phyloP scores from a whole-genome alignment of 208 protist species.

The Angomonas deanei region DNA sequence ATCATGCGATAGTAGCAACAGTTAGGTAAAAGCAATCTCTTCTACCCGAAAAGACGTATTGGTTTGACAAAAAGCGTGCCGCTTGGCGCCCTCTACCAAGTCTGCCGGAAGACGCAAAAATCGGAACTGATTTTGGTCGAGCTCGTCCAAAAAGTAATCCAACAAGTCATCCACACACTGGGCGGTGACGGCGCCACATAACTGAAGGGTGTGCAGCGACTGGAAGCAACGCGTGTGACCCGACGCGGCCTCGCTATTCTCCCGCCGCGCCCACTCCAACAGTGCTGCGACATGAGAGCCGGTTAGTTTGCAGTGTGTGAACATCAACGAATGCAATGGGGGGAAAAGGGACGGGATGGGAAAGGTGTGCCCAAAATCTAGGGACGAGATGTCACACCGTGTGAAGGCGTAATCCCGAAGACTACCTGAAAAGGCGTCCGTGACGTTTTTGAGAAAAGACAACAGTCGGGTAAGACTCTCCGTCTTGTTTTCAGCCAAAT shows the following conservation, averaged over 20 bases:
- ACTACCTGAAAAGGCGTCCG: slow-evolving; percentile 4
- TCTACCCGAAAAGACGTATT: slow-evolving; percentile 6
- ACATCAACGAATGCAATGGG: slow-evolving; percentile 28
- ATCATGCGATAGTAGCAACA: background rate
- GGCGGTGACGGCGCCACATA: slow-evolving; percentile 52
- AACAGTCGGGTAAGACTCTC: slow-evolving; percentile 33
- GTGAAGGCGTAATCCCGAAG: slow-evolving; percentile 34
- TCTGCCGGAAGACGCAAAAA: slow-evolving; percentile 20
- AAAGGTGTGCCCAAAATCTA: slow-evolving; percentile 28
- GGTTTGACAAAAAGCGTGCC: slow-evolving; percentile 34
- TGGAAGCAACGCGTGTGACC: slow-evolving; percentile 3
- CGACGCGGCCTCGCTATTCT: background rate
- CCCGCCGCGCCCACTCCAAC: slow-evolving; percentile 20
- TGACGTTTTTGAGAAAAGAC: slow-evolving; percentile 37
- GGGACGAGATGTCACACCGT: slow-evolving; percentile 38
- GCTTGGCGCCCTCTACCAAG: slow-evolving; percentile 15
- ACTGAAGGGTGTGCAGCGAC: slow-evolving; percentile 44
- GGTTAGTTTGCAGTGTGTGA: slow-evolving; percentile 57
- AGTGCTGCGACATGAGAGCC: slow-evolving; percentile 50
- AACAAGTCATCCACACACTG: slow-evolving; percentile 41
- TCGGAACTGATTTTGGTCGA: background rate
- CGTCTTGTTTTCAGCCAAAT: background rate
- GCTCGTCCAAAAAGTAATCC: slow-evolving; percentile 48
- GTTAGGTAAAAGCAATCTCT: background rate
- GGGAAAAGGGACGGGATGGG: slow-evolving; percentile 14